These are phyloP conservation scores for Ampelocalamus luodianensis DNA, from an alignment of 176 grass and related monocot genomes.

Conservation along the genomic window DNA sequence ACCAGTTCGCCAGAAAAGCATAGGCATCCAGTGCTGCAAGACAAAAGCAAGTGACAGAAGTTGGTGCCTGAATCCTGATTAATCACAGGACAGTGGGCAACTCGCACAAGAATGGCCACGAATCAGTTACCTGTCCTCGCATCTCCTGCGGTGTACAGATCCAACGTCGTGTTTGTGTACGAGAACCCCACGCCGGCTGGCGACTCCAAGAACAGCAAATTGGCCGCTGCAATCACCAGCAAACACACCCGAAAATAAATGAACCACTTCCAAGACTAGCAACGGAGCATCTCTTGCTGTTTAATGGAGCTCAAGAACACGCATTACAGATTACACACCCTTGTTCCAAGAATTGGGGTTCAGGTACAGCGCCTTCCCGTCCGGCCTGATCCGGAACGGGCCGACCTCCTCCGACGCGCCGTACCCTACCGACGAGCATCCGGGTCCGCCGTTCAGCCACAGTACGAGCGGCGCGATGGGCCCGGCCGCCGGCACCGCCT, in stretches of 20 bases:
- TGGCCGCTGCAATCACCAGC: conserved; percentile 65
- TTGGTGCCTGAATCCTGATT: conserved; percentile 11
- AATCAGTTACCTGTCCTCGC: conserved; percentile 67
- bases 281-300: not conserved
- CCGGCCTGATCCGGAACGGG: conserved; percentile 83
- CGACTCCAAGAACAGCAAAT: conserved; percentile 95
- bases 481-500: conserved; percentile 66
- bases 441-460: conserved; percentile 96
- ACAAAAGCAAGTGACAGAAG: conserved; percentile 37
- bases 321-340: conserved; percentile 42
- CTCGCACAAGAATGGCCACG: conserved; percentile 16
- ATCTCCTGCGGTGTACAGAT: conserved; percentile 88
- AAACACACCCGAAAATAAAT: conserved; percentile 22
- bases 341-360: conserved; percentile 96
- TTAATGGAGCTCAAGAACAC: conserved; percentile 9
- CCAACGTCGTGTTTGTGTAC: conserved; percentile 79
- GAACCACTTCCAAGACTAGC: conserved; percentile 18
- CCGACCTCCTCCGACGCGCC: conserved; percentile 98
- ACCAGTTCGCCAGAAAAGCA: conserved; percentile 83
- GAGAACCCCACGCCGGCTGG: conserved; percentile 96
- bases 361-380: conserved; percentile 68
- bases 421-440: conserved; percentile 87
- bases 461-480: conserved; percentile 76
- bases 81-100: not conserved
- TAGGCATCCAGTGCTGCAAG: conserved; percentile 76